phyloP scores from a whole-genome alignment of 2,329 filamentous ascomycete genomes.

The Colletotrichum sp. region DNA sequence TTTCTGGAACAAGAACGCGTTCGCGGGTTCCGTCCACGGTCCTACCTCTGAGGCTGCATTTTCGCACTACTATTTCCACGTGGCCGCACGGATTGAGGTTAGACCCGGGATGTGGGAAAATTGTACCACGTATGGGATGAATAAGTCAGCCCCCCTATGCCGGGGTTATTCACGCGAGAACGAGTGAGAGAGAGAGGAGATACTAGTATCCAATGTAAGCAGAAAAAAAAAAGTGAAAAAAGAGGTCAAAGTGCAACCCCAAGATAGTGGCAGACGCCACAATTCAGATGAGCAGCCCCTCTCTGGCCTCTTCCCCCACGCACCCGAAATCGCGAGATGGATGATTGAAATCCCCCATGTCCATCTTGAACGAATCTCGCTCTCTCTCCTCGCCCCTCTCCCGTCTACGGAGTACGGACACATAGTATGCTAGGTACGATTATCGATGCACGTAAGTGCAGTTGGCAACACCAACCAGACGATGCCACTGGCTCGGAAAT shows the following conservation, averaged over 20 bases:
- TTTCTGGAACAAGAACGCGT: conserved; percentile 3
- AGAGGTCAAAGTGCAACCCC: not conserved
- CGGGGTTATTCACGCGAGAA: not conserved
- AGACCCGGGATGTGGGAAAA: conserved; percentile 13
- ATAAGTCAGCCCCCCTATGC: not conserved
- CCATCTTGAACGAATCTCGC: not conserved
- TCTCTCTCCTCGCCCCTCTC: not conserved
- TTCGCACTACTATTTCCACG: not conserved
- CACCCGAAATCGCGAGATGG: conserved; percentile 1
- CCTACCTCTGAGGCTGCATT: not conserved
- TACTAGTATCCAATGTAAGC: not conserved
- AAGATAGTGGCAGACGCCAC: not conserved
- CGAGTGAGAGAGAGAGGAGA: not conserved
- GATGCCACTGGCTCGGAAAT: not conserved
- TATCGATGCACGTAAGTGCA: conserved; percentile 3
- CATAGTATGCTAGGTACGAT: not conserved
- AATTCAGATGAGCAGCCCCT: not conserved
- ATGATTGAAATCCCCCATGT: not conserved
- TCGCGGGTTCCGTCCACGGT: not conserved
- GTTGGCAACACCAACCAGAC: not conserved
- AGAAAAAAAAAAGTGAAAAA: not conserved
- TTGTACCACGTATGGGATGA: not conserved
- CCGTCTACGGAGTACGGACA: not conserved
- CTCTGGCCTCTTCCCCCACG: not conserved
- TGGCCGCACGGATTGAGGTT: conserved; percentile 6